These are phyloP conservation scores for Eucalyptus pauciflora DNA, from an alignment of 345 rosid species.

Conservation along the genomic window DNA sequence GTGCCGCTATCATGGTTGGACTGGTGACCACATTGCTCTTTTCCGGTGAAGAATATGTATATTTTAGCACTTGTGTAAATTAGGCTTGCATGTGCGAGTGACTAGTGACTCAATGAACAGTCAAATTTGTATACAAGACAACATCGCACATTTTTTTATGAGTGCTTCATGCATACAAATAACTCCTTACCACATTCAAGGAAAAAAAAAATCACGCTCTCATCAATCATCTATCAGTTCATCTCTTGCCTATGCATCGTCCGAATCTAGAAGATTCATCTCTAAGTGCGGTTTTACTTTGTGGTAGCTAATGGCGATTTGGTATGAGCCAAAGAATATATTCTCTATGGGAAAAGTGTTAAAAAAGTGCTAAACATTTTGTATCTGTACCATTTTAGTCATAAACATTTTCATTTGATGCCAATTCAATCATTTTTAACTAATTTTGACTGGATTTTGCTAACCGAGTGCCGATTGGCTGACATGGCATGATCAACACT, in stretches of 20 bases:
- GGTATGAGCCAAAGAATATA: background rate
- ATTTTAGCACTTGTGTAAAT: background rate
- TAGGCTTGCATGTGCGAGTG: background rate
- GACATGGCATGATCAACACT: too few species aligned
- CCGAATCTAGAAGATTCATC: background rate
- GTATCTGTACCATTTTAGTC: too few species aligned
- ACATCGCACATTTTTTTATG: background rate
- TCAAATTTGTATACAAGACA: background rate
- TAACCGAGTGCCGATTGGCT: accelerated
- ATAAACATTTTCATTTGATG: too few species aligned
- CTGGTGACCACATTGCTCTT: background rate
- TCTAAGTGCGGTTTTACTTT: background rate
- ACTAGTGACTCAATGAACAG: background rate
- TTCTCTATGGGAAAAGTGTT: too few species aligned
- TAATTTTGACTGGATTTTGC: too few species aligned
- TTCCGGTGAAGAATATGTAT: background rate
- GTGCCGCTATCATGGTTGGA: background rate
- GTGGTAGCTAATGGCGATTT: background rate
- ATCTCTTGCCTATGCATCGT: background rate
- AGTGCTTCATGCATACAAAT: background rate
- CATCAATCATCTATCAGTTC: background rate
- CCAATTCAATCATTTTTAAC: too few species aligned
- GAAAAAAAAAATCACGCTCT: accelerated
- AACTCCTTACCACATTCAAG: background rate
- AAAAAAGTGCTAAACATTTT: too few species aligned